Evolutionary conservation across 2,329 filamentous ascomycete genomes (phyloP).

Genomic region (Phialophora macrospora): DNA sequence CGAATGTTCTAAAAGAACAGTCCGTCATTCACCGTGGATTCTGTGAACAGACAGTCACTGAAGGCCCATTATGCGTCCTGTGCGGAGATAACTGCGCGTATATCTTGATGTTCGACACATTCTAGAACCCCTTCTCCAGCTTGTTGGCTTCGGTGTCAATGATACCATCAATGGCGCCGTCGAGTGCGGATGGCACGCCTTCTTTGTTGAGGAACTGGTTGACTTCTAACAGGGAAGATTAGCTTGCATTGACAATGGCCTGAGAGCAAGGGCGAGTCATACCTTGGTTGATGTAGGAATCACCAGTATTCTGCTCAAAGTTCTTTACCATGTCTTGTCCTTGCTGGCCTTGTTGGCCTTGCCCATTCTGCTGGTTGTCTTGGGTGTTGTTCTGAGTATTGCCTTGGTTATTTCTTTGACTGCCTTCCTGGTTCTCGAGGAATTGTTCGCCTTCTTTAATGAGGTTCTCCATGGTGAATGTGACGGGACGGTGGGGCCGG

Average conservation of each 20-base stretch:
- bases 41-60: neutral
- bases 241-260: neutral
- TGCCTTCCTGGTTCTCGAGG: conserved; percentile 7
- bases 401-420: neutral
- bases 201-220: conserved; percentile 17
- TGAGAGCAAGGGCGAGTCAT: neutral
- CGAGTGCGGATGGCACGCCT: conserved; percentile 1
- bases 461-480: conserved; percentile 1
- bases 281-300: conserved; percentile 21
- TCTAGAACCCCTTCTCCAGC: conserved; percentile 16
- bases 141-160: conserved; percentile 19
- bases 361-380: conserved; percentile 1
- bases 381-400: neutral
- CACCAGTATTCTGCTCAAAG: conserved; percentile 19
- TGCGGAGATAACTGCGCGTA: no score
- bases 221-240: conserved; percentile 2
- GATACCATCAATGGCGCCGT: conserved; percentile 16
- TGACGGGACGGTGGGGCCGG: neutral
- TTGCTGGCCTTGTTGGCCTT: conserved; percentile 10
- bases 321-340: conserved; percentile 10
- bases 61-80: no score
- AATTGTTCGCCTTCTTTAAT: conserved; percentile 13
- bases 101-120: neutral
- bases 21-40: neutral
- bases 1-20: neutral